A percentile compares a stretch with the other conserved stretches of the same genome.
phyloP scores from a whole-genome alignment of 345 rosid genomes.

The Citrus unshiu region DNA sequence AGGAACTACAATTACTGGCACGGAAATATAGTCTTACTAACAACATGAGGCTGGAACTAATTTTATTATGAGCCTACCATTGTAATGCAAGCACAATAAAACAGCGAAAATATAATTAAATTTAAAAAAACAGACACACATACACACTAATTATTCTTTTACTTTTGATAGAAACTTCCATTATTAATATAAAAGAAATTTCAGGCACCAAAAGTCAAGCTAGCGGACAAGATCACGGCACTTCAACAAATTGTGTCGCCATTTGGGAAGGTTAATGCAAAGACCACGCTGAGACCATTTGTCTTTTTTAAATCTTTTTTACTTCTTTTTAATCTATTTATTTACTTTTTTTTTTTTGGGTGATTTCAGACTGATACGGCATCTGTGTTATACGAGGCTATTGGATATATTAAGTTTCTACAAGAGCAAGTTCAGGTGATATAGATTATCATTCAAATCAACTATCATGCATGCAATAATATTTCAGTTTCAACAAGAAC shows the following conservation, averaged over 20 bases:
- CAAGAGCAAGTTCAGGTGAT: slow-evolving; percentile 87
- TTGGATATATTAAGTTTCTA: slow-evolving; percentile 65
- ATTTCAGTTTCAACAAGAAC: too few relatives aligned
- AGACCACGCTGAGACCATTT: slow-evolving; percentile 4
- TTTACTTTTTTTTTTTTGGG: background rate
- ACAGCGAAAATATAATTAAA: background rate
- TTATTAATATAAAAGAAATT: slow-evolving; percentile 31
- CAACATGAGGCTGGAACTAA: too few relatives aligned
- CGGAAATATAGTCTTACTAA: too few relatives aligned
- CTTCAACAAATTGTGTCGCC: slow-evolving; percentile 98
- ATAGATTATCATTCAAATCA: background rate
- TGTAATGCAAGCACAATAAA: background rate
- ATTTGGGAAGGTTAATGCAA: slow-evolving; percentile 73
- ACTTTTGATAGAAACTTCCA: background rate
- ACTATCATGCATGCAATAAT: too few relatives aligned
- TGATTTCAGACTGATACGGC: slow-evolving; percentile 82
- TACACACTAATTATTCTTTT: too few relatives aligned
- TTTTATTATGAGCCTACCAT: too few relatives aligned
- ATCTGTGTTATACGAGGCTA: slow-evolving; percentile 80
- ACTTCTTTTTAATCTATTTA: background rate
- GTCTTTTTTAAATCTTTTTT: slow-evolving; percentile 1
- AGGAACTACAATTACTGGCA: too few relatives aligned
- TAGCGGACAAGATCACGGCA: slow-evolving; percentile 78
- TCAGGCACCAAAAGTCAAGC: slow-evolving; percentile 82
- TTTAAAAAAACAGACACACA: too few relatives aligned